Evolutionary conservation across 495 filamentous ascomycete species (phyloP), one percentile per base, ranked within the genome.

Genomic region (Xylaria acuta): DNA sequence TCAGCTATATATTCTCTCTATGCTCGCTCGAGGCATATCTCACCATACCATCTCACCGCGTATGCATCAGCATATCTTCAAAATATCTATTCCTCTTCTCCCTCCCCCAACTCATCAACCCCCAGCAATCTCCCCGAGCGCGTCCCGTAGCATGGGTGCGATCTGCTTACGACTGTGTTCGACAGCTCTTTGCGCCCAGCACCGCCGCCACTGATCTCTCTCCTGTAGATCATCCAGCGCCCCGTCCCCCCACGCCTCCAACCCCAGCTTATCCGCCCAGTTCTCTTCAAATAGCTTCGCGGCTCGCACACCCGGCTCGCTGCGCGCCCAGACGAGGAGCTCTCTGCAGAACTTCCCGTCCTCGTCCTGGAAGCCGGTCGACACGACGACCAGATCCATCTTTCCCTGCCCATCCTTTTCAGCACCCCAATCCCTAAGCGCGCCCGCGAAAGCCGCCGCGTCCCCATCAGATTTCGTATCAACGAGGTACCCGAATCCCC

Each of bases 121-220:
- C 67, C 47, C 47, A 54, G 59, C 27, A 7, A 71, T 67, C 59
- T 81, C 80, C 65, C 82, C 82, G 77, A 94, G 86, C 27, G 86
- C 89, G 73, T 87, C 87, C 76, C 94, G 88, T 75, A 98, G 72
- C 80, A 97, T 82, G 40, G 95, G 95, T 41, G 91, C 95, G 53
- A 98, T 93, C 84, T 94, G 91, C 83, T 98, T 98, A 75, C 95
- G 84, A 80, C 94, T 97, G 71, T 89, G 85, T 62, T 86, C 84
- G 30, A 91, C 73, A 74, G 90, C 86, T 32, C 79, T 81, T 85
- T 97, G 95, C 74, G 83, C 80, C 92, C 93, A 95, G 38, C 91
- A 84, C 60, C 77, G 79, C 64, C 84, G 80, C 81, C 86, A 85
- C 30, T 83, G 73, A 40, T 73, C 75, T n/a, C 64, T 45, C 12